phyloP scores from a whole-genome alignment of 306 rosid species.

The Rubus idaeus region DNA sequence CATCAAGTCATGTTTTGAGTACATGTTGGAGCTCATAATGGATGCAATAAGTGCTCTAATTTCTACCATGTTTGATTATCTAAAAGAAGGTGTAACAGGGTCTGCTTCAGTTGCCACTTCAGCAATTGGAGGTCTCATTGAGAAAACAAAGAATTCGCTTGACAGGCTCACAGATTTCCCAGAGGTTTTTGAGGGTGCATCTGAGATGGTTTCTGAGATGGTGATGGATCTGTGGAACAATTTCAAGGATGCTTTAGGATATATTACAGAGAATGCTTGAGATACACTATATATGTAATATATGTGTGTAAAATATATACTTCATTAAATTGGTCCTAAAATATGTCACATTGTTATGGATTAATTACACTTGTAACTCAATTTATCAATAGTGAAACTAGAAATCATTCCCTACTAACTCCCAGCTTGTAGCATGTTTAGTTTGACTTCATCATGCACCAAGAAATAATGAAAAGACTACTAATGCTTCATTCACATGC shows the following conservation, averaged over 20 bases:
- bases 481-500: too few species aligned
- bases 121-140: slow-evolving; percentile 29
- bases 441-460: too few species aligned
- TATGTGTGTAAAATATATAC: background rate
- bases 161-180: slow-evolving; percentile 31
- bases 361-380: background rate
- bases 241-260: slow-evolving; percentile 45
- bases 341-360: background rate
- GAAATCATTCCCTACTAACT: too few species aligned
- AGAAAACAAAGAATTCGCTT: slow-evolving; percentile 38
- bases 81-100: slow-evolving; percentile 31
- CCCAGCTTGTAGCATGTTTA: too few species aligned
- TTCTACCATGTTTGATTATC: slow-evolving; percentile 37
- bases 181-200: slow-evolving; percentile 30
- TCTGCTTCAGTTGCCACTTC: slow-evolving; percentile 32
- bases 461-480: too few species aligned
- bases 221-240: slow-evolving; percentile 46
- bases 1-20: slow-evolving; percentile 32
- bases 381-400: too few species aligned
- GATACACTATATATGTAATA: slow-evolving; percentile 5
- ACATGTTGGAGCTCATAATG: slow-evolving; percentile 28
- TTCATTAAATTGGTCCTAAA: background rate
- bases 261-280: slow-evolving; percentile 40
- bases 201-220: slow-evolving; percentile 32
- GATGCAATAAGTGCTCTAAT: slow-evolving; percentile 4